These are phyloP conservation scores for Hypholoma fasciculare DNA, from an alignment of 768 basidiomycete species.

Conservation along the genomic window DNA sequence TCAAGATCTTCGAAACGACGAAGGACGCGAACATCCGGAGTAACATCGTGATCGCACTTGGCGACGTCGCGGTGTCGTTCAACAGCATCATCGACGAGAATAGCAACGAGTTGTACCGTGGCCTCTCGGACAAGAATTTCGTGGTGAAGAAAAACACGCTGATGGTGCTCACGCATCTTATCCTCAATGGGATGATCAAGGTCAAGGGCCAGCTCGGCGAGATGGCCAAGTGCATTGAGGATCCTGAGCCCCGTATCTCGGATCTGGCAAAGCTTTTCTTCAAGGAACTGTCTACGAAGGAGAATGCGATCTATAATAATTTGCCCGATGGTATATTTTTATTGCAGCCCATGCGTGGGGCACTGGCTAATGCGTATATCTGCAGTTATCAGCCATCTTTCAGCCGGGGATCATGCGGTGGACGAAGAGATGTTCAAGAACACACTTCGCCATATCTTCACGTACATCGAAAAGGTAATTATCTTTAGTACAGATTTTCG, in stretches of 20 bases:
- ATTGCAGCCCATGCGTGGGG: neutral
- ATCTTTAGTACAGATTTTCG: too few species aligned
- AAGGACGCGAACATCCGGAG: constrained; percentile 88
- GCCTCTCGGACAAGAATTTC: constrained; percentile 82
- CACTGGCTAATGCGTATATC: neutral
- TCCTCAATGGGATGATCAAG: constrained; percentile 99
- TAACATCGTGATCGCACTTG: constrained; percentile 97
- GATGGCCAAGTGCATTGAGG: constrained; percentile 99
- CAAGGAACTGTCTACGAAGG: constrained; percentile 92
- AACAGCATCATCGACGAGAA: constrained; percentile 97
- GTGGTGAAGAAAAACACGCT: constrained; percentile 99
- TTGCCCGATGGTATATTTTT: constrained; percentile 79
- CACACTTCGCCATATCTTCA: constrained; percentile 94
- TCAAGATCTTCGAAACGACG: constrained; percentile 92
- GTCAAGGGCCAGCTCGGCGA: constrained; percentile 99
- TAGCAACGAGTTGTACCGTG: constrained; percentile 92
- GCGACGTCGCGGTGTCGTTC: constrained; percentile 98
- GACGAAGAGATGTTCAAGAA: constrained; percentile 91
- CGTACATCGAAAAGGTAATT: constrained; percentile 90
- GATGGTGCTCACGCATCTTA: constrained; percentile 97
- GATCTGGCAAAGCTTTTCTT: constrained; percentile 99
- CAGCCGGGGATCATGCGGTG: constrained; percentile 86
- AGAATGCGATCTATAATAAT: constrained; percentile 99
- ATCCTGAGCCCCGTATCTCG: constrained; percentile 80
- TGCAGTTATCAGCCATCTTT: constrained; percentile 91